These are phyloP conservation scores for Diaporthe citri DNA, from an alignment of 2,329 filamentous ascomycete species.

Conservation along the genomic window DNA sequence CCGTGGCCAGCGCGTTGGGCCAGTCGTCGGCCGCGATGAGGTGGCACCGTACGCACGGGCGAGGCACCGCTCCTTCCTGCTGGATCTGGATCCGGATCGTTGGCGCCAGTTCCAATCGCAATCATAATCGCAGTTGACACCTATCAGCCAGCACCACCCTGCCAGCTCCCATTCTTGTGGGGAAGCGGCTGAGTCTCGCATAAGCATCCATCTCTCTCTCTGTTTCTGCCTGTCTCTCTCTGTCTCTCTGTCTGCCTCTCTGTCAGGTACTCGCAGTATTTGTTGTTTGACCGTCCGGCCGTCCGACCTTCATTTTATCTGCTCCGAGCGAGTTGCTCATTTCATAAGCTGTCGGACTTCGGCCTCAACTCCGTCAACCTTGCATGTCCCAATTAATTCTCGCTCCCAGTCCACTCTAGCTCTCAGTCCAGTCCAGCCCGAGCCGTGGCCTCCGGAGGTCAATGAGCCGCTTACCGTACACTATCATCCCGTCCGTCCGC, in stretches of 20 bases:
- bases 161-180: slow-evolving; percentile 28
- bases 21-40: slow-evolving; percentile 20
- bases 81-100: slow-evolving; percentile 28
- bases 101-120: slow-evolving; percentile 20
- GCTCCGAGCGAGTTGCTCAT: slow-evolving; percentile 16
- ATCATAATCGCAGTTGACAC: slow-evolving; percentile 11
- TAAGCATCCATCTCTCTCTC: slow-evolving; percentile 20
- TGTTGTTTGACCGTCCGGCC: neutral
- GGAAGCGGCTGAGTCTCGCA: slow-evolving; percentile 29
- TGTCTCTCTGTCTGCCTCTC: neutral
- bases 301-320: slow-evolving; percentile 3
- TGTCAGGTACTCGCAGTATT: neutral
- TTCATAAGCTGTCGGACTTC: slow-evolving; percentile 23
- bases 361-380: slow-evolving; percentile 13
- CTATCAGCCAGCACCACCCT: slow-evolving; percentile 21
- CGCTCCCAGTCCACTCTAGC: neutral
- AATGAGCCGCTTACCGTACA: slow-evolving; percentile 17
- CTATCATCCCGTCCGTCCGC: slow-evolving; percentile 2
- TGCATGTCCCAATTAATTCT: slow-evolving; percentile 1
- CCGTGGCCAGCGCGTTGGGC: neutral
- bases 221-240: neutral
- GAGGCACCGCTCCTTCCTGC: slow-evolving; percentile 30
- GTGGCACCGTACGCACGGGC: slow-evolving; percentile 27
- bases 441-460: slow-evolving; percentile 26
- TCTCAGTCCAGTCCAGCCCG: neutral